Evolutionary conservation across 2,329 filamentous ascomycete genomes (phyloP), one percentile per base, ranked within the genome.

Genomic region (Fusarium foetens): DNA sequence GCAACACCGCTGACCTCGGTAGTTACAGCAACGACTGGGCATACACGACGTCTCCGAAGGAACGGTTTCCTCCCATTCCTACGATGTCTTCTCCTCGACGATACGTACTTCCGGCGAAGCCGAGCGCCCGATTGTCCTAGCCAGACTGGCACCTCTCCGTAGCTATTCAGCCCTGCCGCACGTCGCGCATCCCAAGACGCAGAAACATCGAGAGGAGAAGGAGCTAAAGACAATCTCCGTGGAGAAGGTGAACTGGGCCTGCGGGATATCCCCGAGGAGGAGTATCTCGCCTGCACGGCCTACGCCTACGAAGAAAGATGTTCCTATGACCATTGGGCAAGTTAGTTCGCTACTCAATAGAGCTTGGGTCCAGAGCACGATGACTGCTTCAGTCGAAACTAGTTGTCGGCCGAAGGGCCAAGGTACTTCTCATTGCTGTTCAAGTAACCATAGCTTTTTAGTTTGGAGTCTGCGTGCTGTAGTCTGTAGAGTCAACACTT

Each of bases 381-480:
- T 7, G n/a, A 16, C 29, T 13, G 29, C 23, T 23, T 10, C 21
- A 23, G 4, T 49, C 21, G 5, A 19, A 23, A 10, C 21, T 19
- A 1, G 11, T 12, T 14, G 5, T 23, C 11, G 2, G 2, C 17
- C 8, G 11, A 49, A 33, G 10, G 21, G 16, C 13, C 16, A 6
- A 23, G 11, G 3, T 10, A 5, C 29, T 23, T 49, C 29, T 19
- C 11, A 23, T 8, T 7, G 16, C n/a, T 23, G n/a, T 19, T 49
- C 6, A 23, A 49, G 8, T 9, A 9, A 5, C 21, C 2, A 8
- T 8, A 16, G n/a, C 46, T 9, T 49, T 4, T 17, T 33, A 2
- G 8, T 10, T 3, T 33, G 3, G 10, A 14, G 29, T 5, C 3
- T 33, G 16, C 19, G 11, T 3, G 5, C 4, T 33, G 12, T 33